Evolutionary conservation across 2,329 filamentous ascomycete genomes (phyloP).

Genomic region (Truncatella angustata): DNA sequence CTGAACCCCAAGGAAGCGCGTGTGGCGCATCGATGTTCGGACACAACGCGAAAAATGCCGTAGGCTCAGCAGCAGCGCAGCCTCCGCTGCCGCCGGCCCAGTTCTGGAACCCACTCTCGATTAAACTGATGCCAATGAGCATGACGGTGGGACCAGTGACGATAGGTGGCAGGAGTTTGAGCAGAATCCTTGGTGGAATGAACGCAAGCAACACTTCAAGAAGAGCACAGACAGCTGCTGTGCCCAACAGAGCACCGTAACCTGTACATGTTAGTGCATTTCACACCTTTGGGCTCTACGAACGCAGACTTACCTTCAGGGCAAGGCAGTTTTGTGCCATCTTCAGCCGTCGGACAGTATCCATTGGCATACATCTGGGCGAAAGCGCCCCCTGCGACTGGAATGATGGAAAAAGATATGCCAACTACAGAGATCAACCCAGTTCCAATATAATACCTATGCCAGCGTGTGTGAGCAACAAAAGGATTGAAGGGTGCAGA

Average conservation of each 20-base stretch:
- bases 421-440: slow-evolving; percentile 78
- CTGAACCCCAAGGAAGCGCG: slow-evolving; percentile 72
- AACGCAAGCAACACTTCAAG: slow-evolving; percentile 75
- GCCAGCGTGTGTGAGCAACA: too few relatives aligned
- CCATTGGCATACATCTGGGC: slow-evolving; percentile 76
- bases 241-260: slow-evolving; percentile 75
- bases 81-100: slow-evolving; percentile 74
- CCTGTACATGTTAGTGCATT: neutral
- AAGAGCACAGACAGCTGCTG: slow-evolving; percentile 61
- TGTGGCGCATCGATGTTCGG: slow-evolving; percentile 67
- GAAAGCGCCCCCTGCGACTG: slow-evolving; percentile 70
- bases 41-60: slow-evolving; percentile 61
- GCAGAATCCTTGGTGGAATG: slow-evolving; percentile 64
- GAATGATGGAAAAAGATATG: slow-evolving; percentile 75
- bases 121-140: slow-evolving; percentile 71
- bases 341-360: slow-evolving; percentile 56
- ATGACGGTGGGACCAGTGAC: slow-evolving; percentile 65
- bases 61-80: slow-evolving; percentile 48
- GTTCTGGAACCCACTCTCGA: slow-evolving; percentile 69
- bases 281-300: slow-evolving; percentile 52
- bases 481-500: too few relatives aligned
- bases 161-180: slow-evolving; percentile 76
- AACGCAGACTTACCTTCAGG: slow-evolving; percentile 75
- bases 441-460: slow-evolving; percentile 72
- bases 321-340: slow-evolving; percentile 69